These are phyloP conservation scores for Shiraia sp. DNA, from an alignment of 2,329 filamentous ascomycete species.

Conservation along the genomic window DNA sequence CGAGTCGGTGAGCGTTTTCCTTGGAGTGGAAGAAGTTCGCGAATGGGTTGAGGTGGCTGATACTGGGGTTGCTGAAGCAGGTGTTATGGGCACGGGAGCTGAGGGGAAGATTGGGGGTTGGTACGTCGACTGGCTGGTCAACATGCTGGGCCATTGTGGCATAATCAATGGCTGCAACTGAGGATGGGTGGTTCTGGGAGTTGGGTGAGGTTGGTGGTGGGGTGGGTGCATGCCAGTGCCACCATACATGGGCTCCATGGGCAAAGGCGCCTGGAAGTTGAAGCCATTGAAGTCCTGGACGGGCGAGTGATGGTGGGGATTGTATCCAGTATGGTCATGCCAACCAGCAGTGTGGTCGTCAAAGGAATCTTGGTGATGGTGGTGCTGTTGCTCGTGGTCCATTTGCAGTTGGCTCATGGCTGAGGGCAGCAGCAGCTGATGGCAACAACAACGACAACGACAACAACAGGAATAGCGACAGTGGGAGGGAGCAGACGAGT, in stretches of 20 bases:
- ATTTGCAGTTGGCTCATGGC: constrained; percentile 50
- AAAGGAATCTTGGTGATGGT: constrained; percentile 37
- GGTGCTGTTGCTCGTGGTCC: constrained; percentile 48
- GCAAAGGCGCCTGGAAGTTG: constrained; percentile 41
- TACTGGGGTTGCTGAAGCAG: constrained; percentile 45
- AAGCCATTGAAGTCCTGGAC: constrained; percentile 48
- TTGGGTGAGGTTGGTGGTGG: constrained; percentile 27
- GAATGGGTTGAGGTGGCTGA: constrained; percentile 46
- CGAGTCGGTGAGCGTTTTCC: constrained; percentile 87
- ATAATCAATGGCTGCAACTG: constrained; percentile 49
- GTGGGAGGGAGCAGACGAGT: too few species aligned
- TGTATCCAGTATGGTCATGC: constrained; percentile 37
- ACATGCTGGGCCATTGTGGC: constrained; percentile 48
- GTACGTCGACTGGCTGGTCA: constrained; percentile 48
- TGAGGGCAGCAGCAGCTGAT: too few species aligned
- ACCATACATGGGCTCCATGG: constrained; percentile 47
- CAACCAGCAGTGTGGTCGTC: constrained; percentile 40
- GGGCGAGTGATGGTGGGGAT: constrained; percentile 44
- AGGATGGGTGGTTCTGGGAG: constrained; percentile 42
- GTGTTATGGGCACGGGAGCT: constrained; percentile 42
- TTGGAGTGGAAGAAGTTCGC: constrained; percentile 63
- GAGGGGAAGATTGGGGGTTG: constrained; percentile 44
- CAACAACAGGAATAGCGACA: too few species aligned
- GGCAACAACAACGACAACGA: too few species aligned
- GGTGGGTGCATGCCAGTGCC: constrained; percentile 46